Evolutionary conservation across 2,329 filamentous ascomycete genomes (phyloP).

Genomic region (Fusarium fujikuroi): DNA sequence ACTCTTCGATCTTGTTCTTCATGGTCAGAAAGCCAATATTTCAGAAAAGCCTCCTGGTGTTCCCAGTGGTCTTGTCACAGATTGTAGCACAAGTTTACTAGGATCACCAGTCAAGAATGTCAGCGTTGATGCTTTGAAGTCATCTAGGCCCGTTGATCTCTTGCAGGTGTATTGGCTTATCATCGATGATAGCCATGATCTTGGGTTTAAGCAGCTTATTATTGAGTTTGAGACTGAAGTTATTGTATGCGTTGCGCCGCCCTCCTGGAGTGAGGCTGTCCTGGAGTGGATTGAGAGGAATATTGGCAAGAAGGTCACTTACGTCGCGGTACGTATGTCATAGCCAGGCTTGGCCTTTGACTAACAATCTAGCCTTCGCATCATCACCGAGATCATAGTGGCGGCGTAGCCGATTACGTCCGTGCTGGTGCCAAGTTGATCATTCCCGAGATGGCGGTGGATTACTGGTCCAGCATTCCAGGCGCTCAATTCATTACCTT

Average conservation of each 20-base stretch:
- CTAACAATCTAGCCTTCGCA: conserved; percentile 12
- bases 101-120: background rate
- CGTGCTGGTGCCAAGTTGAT: conserved; percentile 8
- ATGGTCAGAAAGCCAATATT: background rate
- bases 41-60: background rate
- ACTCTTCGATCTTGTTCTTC: background rate
- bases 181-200: background rate
- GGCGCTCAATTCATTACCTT: conserved; percentile 10
- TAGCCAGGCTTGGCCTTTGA: accelerated
- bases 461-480: conserved; percentile 23
- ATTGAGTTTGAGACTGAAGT: conserved; percentile 31
- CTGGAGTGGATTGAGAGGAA: conserved; percentile 18
- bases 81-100: conserved; percentile 29
- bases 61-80: conserved; percentile 7
- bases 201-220: conserved; percentile 26
- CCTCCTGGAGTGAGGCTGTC: background rate
- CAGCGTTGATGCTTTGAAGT: background rate
- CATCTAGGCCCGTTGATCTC: background rate
- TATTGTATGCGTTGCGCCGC: conserved; percentile 25
- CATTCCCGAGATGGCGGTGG: conserved; percentile 5
- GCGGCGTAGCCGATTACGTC: conserved; percentile 10
- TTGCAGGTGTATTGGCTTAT: conserved; percentile 22
- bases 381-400: conserved; percentile 30
- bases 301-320: conserved; percentile 9
- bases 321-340: conserved; percentile 14